Evolutionary conservation across 257 asterid species (phyloP), one percentile per base, ranked within the genome.

Genomic region (Ehretia macrophylla): DNA sequence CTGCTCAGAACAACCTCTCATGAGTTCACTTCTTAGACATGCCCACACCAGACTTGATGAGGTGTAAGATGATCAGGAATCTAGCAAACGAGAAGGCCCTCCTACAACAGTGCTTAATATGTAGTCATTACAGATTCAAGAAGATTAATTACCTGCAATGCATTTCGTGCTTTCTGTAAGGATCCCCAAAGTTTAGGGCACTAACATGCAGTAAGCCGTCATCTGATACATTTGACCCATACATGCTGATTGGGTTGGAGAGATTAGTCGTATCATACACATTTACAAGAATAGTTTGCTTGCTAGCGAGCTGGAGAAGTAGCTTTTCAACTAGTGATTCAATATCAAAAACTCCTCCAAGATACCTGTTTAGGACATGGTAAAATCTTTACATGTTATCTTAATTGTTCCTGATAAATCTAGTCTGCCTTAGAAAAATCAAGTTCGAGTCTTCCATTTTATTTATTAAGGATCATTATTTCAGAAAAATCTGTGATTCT

Each of bases 291-390:
- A 89, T 89, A 21, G 94, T 80, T 69, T 86, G 99, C 60, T 93
- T 85, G 83, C 99, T 86, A 16, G 99, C 97, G 68, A 93, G 97
- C 77, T 93, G 99, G 3, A 86, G 96, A 66, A 93, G 99, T 58
- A 93, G 77, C 77, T 93, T 93, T 79, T 93, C 99, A 18, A 93
- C 97, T 38, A 93, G 95, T 37, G 99, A 93, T 75, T 93, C 99
- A 52, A 89, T 77, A 67, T 93, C 99, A 61, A 93, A 90, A 55
- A 93, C 90, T 60, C 97, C 99, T 14, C 99, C 99, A 54, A 93
- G 95, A 70, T 93, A 93, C 88, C 99, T 93, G 82, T 60, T 68
- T 54, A n/a, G 32, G 32, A 61, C 35, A 38, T 70, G 46, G 50
- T 20, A 42, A 42, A 42, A 42, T 14, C 4, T 42, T 42, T 32